Percentiles rank a stretch among this genome's conserved stretches.
Evolutionary conservation across 108 stramenopile genomes (phyloP).

Genomic region (Stephanodiscus minutulus): DNA sequence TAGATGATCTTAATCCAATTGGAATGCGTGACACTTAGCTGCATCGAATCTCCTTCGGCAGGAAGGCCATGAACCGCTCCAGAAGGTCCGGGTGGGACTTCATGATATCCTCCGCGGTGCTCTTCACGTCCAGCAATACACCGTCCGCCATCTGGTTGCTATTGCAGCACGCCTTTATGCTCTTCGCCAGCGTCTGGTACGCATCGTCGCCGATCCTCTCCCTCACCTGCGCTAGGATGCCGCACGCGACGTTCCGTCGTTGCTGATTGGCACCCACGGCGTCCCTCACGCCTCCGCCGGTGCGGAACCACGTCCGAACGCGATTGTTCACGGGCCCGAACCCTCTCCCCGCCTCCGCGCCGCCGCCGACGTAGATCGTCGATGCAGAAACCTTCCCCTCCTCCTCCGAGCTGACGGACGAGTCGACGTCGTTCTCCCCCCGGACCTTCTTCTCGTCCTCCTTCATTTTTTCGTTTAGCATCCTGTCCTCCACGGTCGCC

Average conservation of each 20-base stretch:
- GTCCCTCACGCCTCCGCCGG: conserved; percentile 52
- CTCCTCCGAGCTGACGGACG: conserved; percentile 26
- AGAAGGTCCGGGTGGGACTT: conserved; percentile 61
- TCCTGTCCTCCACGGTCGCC: conserved; percentile 72
- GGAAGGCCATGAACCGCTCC: conserved; percentile 54
- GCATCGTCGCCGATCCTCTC: conserved; percentile 53
- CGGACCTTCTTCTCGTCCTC: conserved; percentile 29
- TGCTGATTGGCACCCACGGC: conserved; percentile 53
- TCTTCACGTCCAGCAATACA: conserved; percentile 48
- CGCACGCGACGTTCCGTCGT: conserved; percentile 57
- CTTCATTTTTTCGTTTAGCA: conserved; percentile 40
- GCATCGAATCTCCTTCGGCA: conserved; percentile 56
- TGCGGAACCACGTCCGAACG: conserved; percentile 48
- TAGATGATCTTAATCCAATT: background rate
- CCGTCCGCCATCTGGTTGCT: conserved; percentile 15
- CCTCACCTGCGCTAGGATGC: conserved; percentile 60
- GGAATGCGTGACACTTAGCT: background rate
- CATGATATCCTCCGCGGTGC: conserved; percentile 48
- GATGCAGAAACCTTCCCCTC: conserved; percentile 27
- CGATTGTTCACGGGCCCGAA: conserved; percentile 31
- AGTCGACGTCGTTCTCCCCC: conserved; percentile 25
- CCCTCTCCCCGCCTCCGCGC: conserved; percentile 8
- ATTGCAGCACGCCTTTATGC: conserved; percentile 48
- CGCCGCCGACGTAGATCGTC: background rate
- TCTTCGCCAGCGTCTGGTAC: conserved; percentile 51